These are phyloP conservation scores for Entoloma clypeatum DNA, from an alignment of 1,284 basidiomycete genomes.

Conservation along the genomic window DNA sequence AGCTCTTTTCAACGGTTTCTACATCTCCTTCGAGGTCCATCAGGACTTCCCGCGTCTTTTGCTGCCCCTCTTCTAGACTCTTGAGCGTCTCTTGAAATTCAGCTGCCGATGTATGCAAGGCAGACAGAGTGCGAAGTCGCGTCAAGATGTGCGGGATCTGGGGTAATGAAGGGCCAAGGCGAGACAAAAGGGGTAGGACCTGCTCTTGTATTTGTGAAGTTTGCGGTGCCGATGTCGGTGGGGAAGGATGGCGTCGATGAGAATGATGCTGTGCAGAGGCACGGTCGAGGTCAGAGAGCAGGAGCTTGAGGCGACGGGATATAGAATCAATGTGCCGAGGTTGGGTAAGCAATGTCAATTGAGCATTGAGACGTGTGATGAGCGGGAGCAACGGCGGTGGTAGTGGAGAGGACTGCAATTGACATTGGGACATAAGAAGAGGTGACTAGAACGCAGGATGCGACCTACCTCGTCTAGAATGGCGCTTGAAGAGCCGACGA, in stretches of 20 bases:
- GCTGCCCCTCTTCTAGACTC: constrained; percentile 70
- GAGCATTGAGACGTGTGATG: constrained; percentile 78
- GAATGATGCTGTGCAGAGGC: constrained; percentile 50
- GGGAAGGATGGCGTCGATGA: constrained; percentile 39
- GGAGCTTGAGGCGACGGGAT: constrained; percentile 87
- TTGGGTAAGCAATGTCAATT: constrained; percentile 87
- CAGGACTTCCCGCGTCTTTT: constrained; percentile 56
- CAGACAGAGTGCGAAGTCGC: constrained; percentile 79
- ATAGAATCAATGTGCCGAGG: constrained; percentile 97
- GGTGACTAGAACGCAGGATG: neutral
- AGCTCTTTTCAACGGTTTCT: constrained; percentile 65
- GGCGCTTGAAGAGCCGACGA: constrained; percentile 72
- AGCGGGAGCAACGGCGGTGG: constrained; percentile 81
- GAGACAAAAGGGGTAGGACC: constrained; percentile 72
- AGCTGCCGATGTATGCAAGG: constrained; percentile 79
- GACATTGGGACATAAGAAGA: constrained; percentile 1
- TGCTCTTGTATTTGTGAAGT: constrained; percentile 54
- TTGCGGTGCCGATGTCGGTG: constrained; percentile 27
- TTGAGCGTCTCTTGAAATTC: constrained; percentile 72
- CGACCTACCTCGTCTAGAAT: constrained; percentile 65
- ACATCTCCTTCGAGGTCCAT: constrained; percentile 70
- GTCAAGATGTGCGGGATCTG: constrained; percentile 90
- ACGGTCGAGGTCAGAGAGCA: constrained; percentile 90
- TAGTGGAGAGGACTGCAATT: constrained; percentile 54
- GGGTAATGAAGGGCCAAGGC: constrained; percentile 84